phyloP scores from a whole-genome alignment of 73 alveolate species.

The Tetrahymena malaccensis region DNA sequence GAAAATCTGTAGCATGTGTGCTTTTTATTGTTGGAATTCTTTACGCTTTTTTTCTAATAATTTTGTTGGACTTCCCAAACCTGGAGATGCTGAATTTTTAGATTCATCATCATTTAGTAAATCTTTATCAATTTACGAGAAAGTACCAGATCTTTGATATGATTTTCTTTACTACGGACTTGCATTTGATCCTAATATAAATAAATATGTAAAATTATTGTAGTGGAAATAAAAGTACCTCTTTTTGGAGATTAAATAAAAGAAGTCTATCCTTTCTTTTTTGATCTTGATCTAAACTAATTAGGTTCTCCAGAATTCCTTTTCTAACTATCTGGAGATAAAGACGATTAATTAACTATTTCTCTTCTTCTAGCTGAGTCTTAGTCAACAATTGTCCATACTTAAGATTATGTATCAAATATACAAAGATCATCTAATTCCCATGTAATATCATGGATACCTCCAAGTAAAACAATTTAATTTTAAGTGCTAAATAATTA shows the following conservation, averaged over 20 bases:
- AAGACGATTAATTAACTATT: background rate
- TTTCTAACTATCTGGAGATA: background rate
- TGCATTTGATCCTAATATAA: constrained; percentile 1
- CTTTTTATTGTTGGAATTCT: constrained; percentile 1
- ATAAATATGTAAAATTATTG: background rate
- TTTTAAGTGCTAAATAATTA: background rate
- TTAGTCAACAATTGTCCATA: constrained; percentile 55
- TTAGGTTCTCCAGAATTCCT: constrained; percentile 1
- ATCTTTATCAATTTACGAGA: background rate
- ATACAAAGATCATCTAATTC: constrained; percentile 57
- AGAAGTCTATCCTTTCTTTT: background rate
- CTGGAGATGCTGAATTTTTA: constrained; percentile 2
- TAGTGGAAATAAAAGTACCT: background rate
- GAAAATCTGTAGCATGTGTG: constrained; percentile 5
- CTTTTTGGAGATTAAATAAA: background rate
- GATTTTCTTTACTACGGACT: constrained; percentile 15
- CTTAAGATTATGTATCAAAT: constrained; percentile 41
- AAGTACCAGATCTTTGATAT: constrained; percentile 2
- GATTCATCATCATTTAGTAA: constrained; percentile 23
- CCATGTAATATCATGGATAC: constrained; percentile 70
- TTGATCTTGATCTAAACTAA: background rate
- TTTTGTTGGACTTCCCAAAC: background rate
- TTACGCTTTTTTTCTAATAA: constrained; percentile 27
- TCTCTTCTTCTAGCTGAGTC: constrained; percentile 47
- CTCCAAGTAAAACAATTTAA: constrained; percentile 54